Percentiles rank a stretch among this genome's conserved stretches.
These are phyloP conservation scores for Haplosporangium gracile DNA, from an alignment of 192 early-diverging fungal species.

Conservation along the genomic window DNA sequence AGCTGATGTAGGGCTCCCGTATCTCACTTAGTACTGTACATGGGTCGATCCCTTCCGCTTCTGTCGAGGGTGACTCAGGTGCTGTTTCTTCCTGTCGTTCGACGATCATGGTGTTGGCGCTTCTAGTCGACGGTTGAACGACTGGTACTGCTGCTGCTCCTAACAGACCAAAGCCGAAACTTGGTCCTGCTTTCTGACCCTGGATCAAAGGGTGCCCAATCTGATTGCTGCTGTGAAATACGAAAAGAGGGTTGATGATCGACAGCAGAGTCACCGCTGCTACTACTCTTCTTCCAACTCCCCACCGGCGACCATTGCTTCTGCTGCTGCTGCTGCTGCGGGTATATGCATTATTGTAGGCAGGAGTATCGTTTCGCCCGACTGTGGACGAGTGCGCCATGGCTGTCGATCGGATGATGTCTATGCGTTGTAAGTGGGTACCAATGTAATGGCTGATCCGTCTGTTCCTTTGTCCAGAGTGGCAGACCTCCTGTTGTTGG, in stretches of 20 bases:
- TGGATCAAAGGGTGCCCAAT: neutral
- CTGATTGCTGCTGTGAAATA: neutral
- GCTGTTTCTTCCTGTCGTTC: neutral
- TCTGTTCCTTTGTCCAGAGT: too few species aligned
- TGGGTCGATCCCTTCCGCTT: constrained; percentile 4
- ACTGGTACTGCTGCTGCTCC: neutral
- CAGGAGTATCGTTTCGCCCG: neutral
- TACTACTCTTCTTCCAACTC: neutral
- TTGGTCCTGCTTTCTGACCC: neutral
- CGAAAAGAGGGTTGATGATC: neutral
- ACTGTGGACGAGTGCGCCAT: neutral
- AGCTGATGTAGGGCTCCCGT: constrained; percentile 29
- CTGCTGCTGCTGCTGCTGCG: neutral
- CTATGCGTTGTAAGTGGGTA: too few species aligned
- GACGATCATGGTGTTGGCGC: neutral
- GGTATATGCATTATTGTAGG: neutral
- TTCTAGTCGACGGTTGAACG: too few species aligned
- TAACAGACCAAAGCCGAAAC: neutral
- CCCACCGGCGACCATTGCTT: neutral
- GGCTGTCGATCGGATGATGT: too few species aligned
- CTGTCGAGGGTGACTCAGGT: neutral
- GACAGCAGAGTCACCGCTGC: neutral
- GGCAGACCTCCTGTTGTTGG: neutral
- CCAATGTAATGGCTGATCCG: too few species aligned
- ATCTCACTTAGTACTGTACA: constrained; percentile 15